Conservation (phyloP, 2,329 filamentous ascomycete genomes). For the Paraphoma chrysanthemicola region DNA sequence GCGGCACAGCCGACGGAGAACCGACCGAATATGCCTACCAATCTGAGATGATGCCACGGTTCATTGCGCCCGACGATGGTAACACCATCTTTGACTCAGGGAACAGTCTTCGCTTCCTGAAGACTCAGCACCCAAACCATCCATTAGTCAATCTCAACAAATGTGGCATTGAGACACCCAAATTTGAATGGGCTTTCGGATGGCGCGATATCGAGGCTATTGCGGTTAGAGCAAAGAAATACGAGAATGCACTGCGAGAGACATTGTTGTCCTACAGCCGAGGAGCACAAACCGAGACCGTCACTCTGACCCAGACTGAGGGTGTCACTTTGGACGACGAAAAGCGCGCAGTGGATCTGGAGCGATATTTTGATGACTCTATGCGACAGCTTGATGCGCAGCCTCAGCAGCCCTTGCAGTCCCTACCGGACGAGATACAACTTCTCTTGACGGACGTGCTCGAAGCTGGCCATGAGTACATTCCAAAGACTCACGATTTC, state of each 20-base stretch:
- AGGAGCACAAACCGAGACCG: neutral
- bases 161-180: constrained; percentile 61
- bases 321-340: constrained; percentile 4
- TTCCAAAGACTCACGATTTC: constrained; percentile 28
- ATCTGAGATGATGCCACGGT: constrained; percentile 70
- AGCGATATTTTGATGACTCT: constrained; percentile 36
- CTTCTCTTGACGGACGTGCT: constrained; percentile 30
- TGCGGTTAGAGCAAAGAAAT: constrained; percentile 65
- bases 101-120: constrained; percentile 75
- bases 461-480: neutral
- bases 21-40: constrained; percentile 68
- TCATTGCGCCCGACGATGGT: constrained; percentile 74
- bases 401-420: constrained; percentile 17
- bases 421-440: constrained; percentile 37
- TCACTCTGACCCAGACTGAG: neutral
- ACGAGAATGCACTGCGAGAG: constrained; percentile 53
- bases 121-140: constrained; percentile 73
- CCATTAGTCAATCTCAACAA: constrained; percentile 65
- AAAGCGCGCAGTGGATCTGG: constrained; percentile 12
- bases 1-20: constrained; percentile 27
- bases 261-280: constrained; percentile 37
- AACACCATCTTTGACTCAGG: constrained; percentile 80
- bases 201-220: constrained; percentile 73
- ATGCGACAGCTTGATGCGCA: constrained; percentile 31
- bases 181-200: constrained; percentile 71